Conservation (phyloP, 2,329 filamentous ascomycete species). For the Coniochaeta pulveracea region DNA sequence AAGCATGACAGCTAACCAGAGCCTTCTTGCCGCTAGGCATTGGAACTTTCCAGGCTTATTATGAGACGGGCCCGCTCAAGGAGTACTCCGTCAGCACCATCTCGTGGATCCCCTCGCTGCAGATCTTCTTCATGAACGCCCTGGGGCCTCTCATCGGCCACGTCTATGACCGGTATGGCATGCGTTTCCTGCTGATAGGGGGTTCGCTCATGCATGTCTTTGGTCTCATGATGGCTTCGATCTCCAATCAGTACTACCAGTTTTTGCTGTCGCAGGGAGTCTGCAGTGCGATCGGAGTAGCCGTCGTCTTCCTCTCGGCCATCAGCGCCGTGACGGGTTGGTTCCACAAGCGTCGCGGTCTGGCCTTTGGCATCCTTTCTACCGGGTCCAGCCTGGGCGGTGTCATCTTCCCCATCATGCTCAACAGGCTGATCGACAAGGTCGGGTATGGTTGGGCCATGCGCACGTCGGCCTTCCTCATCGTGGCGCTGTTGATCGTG, state of each 20-base stretch:
- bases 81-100: slow-evolving; percentile 38
- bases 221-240: slow-evolving; percentile 52
- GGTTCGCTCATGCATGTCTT: slow-evolving; percentile 49
- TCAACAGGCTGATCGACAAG: slow-evolving; percentile 37
- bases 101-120: slow-evolving; percentile 48
- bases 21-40: slow-evolving; percentile 11
- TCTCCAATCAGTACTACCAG: slow-evolving; percentile 33
- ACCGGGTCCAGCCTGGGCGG: slow-evolving; percentile 44
- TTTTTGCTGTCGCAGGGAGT: slow-evolving; percentile 30
- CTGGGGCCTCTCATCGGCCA: slow-evolving; percentile 36
- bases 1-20: too few relatives aligned
- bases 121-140: slow-evolving; percentile 34
- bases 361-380: slow-evolving; percentile 41
- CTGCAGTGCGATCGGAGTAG: slow-evolving; percentile 27
- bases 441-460: slow-evolving; percentile 38
- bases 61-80: slow-evolving; percentile 33
- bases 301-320: slow-evolving; percentile 23
- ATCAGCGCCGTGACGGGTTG: slow-evolving; percentile 29
- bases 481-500: slow-evolving; percentile 24
- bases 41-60: slow-evolving; percentile 50
- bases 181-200: slow-evolving; percentile 40
- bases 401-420: slow-evolving; percentile 49
- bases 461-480: slow-evolving; percentile 33
- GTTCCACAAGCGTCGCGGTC: slow-evolving; percentile 39
- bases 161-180: slow-evolving; percentile 54